These are phyloP conservation scores for Zygoascus sp. DNA, from an alignment of 1,139 yeast species.

Conservation along the genomic window DNA sequence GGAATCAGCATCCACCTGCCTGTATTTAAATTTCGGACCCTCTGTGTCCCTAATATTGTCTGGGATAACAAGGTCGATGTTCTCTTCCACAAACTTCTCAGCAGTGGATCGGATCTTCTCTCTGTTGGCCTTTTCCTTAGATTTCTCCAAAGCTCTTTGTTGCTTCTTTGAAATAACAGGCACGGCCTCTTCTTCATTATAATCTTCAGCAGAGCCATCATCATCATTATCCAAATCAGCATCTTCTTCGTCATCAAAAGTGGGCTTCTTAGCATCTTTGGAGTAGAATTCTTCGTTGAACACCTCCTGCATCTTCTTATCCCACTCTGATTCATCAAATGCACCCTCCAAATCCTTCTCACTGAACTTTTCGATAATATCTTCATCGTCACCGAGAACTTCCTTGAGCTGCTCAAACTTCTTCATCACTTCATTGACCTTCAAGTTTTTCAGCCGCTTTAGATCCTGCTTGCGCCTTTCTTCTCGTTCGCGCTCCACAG, in stretches of 20 bases:
- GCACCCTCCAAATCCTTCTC: slow-evolving; percentile 78
- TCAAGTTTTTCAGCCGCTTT: slow-evolving; percentile 67
- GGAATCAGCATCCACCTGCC: slow-evolving; percentile 93
- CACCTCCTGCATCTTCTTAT: slow-evolving; percentile 73
- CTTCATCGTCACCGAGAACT: slow-evolving; percentile 75
- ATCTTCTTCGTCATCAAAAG: slow-evolving; percentile 18
- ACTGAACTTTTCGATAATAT: slow-evolving; percentile 62
- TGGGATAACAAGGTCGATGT: slow-evolving; percentile 36
- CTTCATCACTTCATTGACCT: slow-evolving; percentile 72
- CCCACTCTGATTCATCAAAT: slow-evolving; percentile 92
- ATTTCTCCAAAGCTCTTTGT: slow-evolving; percentile 45
- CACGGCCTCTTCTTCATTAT: slow-evolving; percentile 26
- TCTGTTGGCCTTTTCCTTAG: slow-evolving; percentile 58
- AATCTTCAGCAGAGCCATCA: slow-evolving; percentile 30
- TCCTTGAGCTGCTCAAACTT: slow-evolving; percentile 71
- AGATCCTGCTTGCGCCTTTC: slow-evolving; percentile 56
- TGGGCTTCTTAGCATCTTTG: slow-evolving; percentile 41
- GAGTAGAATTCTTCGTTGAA: slow-evolving; percentile 76
- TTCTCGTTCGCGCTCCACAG: slow-evolving; percentile 49
- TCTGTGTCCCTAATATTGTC: slow-evolving; percentile 39
- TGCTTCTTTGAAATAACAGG: slow-evolving; percentile 23
- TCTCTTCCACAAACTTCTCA: slow-evolving; percentile 61
- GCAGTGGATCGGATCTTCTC: slow-evolving; percentile 62
- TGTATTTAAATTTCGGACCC: slow-evolving; percentile 69
- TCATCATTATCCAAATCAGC: slow-evolving; percentile 30